A percentile compares a stretch with the other conserved stretches of the same genome.
phyloP scores from a whole-genome alignment of 768 basidiomycete species.

The Suillus subluteus region DNA sequence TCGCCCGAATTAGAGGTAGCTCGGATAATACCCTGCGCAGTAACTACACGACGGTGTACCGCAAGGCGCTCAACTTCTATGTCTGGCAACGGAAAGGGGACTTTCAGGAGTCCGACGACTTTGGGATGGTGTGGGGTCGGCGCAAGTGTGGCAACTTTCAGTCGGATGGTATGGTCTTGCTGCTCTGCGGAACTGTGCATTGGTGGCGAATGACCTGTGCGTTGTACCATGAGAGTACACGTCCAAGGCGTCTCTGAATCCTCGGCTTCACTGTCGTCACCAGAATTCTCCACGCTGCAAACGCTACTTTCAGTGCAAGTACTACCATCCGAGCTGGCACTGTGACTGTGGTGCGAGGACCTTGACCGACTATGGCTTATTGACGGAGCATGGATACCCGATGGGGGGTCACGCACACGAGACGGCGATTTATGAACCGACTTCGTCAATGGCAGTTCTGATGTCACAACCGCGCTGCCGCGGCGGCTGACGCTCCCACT shows the following conservation, averaged over 20 bases:
- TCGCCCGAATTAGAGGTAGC: slow-evolving; percentile 39
- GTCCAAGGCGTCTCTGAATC: slow-evolving; percentile 97
- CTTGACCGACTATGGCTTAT: slow-evolving; percentile 42
- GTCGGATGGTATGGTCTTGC: slow-evolving; percentile 27
- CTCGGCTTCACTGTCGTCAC: slow-evolving; percentile 89
- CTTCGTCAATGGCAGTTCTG: slow-evolving; percentile 14
- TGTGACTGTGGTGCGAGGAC: slow-evolving; percentile 45
- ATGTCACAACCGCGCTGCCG: slow-evolving; percentile 21
- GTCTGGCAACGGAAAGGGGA: slow-evolving; percentile 88
- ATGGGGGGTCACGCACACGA: slow-evolving; percentile 16
- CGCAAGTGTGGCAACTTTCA: slow-evolving; percentile 83
- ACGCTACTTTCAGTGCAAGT: slow-evolving; percentile 26
- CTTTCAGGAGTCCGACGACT: slow-evolving; percentile 87
- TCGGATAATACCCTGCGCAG: slow-evolving; percentile 28
- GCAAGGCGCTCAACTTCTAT: slow-evolving; percentile 68
- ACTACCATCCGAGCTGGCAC: slow-evolving; percentile 38
- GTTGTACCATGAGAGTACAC: slow-evolving; percentile 75
- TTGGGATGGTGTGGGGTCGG: slow-evolving; percentile 97
- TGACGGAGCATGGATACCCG: slow-evolving; percentile 6
- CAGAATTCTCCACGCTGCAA: slow-evolving; percentile 48
- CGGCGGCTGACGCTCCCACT: slow-evolving; percentile 20
- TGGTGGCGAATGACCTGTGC: slow-evolving; percentile 32
- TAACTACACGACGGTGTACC: slow-evolving; percentile 52
- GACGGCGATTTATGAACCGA: slow-evolving; percentile 13
- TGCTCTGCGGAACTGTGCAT: slow-evolving; percentile 14